Evolutionary conservation across 2,329 filamentous ascomycete species (phyloP).

Genomic region (Colletotrichum sp.): DNA sequence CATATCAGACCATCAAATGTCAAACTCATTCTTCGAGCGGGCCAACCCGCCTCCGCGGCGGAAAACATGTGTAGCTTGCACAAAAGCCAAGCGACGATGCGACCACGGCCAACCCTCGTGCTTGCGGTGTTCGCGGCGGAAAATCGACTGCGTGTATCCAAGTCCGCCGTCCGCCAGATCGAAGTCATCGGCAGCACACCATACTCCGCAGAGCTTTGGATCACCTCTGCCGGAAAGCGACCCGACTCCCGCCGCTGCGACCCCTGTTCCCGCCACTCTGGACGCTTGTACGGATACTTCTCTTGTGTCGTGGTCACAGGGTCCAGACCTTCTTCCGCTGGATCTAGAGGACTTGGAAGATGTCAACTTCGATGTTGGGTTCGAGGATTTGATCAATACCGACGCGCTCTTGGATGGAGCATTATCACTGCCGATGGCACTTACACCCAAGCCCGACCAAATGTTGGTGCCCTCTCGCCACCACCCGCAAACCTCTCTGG

Average conservation of each 20-base stretch:
- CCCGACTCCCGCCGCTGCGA: not conserved
- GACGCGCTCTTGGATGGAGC: slow-evolving; percentile 5
- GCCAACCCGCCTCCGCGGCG: slow-evolving; percentile 52
- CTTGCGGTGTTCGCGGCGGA: slow-evolving; percentile 53
- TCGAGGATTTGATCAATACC: not conserved
- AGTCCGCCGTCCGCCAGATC: not conserved
- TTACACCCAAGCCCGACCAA: slow-evolving; percentile 9
- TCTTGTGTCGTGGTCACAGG: not conserved
- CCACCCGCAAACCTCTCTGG: slow-evolving; percentile 23
- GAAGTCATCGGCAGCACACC: not conserved
- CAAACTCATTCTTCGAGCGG: slow-evolving; percentile 34
- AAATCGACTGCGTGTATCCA: slow-evolving; percentile 53
- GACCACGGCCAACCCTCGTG: slow-evolving; percentile 57
- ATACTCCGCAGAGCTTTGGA: not conserved
- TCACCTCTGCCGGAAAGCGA: not conserved
- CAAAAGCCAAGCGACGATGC: slow-evolving; percentile 61
- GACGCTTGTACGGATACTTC: not conserved
- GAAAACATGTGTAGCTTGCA: slow-evolving; percentile 63
- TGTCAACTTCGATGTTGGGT: not conserved
- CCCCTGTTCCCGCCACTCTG: not conserved
- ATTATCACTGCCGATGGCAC: slow-evolving; percentile 18
- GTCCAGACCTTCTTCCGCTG: not conserved
- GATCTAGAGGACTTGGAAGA: not conserved
- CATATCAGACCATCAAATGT: not conserved
- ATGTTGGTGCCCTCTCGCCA: not conserved